Evolutionary conservation across 805 yeast species (phyloP).

Genomic region (Spathaspora boniae): DNA sequence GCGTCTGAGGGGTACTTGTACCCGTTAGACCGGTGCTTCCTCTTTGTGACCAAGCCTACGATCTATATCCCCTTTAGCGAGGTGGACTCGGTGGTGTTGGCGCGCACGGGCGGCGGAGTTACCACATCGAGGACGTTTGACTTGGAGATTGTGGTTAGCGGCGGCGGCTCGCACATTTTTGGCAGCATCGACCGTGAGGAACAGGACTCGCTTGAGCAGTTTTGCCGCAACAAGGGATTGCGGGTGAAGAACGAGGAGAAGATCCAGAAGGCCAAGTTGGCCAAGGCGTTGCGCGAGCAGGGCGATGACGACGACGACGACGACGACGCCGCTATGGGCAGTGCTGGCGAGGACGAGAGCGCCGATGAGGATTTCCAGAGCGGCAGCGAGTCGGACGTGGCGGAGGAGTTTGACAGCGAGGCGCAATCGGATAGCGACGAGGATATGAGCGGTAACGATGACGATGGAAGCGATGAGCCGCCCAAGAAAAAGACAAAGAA

Average conservation of each 20-base stretch:
- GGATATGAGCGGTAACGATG: constrained; percentile 16
- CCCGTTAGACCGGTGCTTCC: constrained; percentile 86
- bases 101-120: constrained; percentile 78
- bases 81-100: constrained; percentile 69
- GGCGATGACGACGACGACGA: constrained; percentile 47
- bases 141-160: constrained; percentile 69
- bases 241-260: constrained; percentile 85
- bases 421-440: constrained; percentile 34
- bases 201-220: constrained; percentile 73
- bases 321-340: constrained; percentile 47
- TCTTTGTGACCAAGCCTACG: constrained; percentile 92
- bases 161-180: constrained; percentile 68
- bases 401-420: constrained; percentile 82
- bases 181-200: constrained; percentile 90
- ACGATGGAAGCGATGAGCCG: constrained; percentile 23
- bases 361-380: constrained; percentile 82
- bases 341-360: constrained; percentile 75
- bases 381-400: constrained; percentile 65
- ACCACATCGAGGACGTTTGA: constrained; percentile 89
- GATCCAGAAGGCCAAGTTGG: constrained; percentile 77
- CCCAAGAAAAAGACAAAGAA: constrained; percentile 30
- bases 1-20: constrained; percentile 94
- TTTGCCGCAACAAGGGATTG: constrained; percentile 71
- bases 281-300: constrained; percentile 65
- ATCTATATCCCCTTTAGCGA: constrained; percentile 86